Base-by-base conservation (phyloP, 1,139 yeast species). In the Spencermartinsiella ligniputridi region DNA sequence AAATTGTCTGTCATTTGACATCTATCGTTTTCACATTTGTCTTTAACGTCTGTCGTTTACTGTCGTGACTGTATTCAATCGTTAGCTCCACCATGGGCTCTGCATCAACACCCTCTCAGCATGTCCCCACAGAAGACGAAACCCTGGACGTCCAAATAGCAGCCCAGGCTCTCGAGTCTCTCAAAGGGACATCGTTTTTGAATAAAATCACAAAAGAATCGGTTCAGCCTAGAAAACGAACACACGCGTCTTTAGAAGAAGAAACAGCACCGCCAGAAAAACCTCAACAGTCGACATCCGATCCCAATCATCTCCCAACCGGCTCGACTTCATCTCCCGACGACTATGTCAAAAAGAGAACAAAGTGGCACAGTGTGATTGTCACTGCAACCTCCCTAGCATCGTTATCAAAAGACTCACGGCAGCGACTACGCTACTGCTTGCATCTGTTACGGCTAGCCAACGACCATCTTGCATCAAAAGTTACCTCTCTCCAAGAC, bases 371-470 rank as follows among this genome's bases (percentile, higher is more conserved):
- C 33, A 63, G 61, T 42, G 65, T 61, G 46, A 55, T 69, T n/a
- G 60, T 64, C 16, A 64, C 70, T 27, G 73, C 75, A 25, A 67
- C 73, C 11, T 72, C 72, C 9, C 55, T 72, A 35, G 71, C 72
- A 6, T 56, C 76, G 38, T 66, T 78, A 57, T 74, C 83, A 1
- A 71, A 74, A 42, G 95, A 86, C 56, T 81, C 89, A 2, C 79
- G 81, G 51, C 80, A 79, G 53, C 74, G 88, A 50, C 64, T 87
- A 42, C 78, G 86, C 41, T 81, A 87, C 47, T 82, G 94, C 54
- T 69, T 87, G 45, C 87, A 83, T 50, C 68, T 88, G 50, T 70
- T 87, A 48, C 79, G 83, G 58, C 71, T 85, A 39, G 95, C 96
- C 6, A 87, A 84, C 58, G 82, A 79, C 50, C 83, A 81, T 50